These are phyloP conservation scores for Hortaea werneckii DNA, from an alignment of 2,329 filamentous ascomycete species.

Conservation along the genomic window DNA sequence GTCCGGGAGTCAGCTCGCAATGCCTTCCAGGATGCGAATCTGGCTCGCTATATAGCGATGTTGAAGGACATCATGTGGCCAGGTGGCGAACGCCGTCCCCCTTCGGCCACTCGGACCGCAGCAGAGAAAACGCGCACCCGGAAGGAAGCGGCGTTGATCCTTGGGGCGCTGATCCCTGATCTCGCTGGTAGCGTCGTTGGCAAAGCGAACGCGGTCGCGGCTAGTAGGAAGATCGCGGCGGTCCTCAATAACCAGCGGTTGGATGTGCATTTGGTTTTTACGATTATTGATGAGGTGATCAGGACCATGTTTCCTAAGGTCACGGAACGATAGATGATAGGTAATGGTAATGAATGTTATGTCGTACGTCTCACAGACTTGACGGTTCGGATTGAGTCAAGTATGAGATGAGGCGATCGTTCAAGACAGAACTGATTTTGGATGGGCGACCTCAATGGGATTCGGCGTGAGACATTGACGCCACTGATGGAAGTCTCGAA, in stretches of 20 bases:
- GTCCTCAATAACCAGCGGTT: slow-evolving; percentile 83
- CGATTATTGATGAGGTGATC: slow-evolving; percentile 39
- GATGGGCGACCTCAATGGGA: no score
- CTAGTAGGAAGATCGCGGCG: slow-evolving; percentile 78
- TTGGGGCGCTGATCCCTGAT: slow-evolving; percentile 84
- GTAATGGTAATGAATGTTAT: not conserved
- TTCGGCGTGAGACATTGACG: no score
- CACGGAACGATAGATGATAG: not conserved
- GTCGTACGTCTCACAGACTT: not conserved
- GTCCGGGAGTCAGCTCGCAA: slow-evolving; percentile 73
- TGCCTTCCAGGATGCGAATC: slow-evolving; percentile 64
- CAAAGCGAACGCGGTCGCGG: slow-evolving; percentile 78
- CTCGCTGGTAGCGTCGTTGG: slow-evolving; percentile 89
- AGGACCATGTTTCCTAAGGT: slow-evolving; percentile 33
- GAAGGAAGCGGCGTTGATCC: slow-evolving; percentile 77
- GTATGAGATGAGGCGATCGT: no score
- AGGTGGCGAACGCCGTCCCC: slow-evolving; percentile 45
- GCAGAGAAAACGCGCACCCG: slow-evolving; percentile 70
- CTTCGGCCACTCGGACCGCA: slow-evolving; percentile 48
- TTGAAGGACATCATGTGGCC: slow-evolving; percentile 78
- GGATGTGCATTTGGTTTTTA: slow-evolving; percentile 51
- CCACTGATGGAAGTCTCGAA: no score
- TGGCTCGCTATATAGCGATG: slow-evolving; percentile 64
- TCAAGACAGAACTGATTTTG: no score
- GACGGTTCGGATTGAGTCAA: not conserved